Evolutionary conservation across 192 early-diverging fungal species (phyloP).

Genomic region (Martensiomyces pterosporus): DNA sequence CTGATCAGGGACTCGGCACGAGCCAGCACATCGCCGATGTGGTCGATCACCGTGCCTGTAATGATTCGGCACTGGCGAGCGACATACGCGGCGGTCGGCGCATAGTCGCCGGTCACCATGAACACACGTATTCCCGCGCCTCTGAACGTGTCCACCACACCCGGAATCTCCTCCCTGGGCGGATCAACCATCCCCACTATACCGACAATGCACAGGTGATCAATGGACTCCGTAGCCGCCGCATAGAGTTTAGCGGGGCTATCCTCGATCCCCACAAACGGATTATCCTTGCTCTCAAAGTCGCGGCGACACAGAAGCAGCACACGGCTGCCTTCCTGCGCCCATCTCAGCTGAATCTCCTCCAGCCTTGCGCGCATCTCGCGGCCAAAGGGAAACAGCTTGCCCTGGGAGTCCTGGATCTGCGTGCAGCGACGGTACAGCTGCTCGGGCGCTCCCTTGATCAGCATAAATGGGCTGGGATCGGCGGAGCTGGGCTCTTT

Average conservation of each 20-base stretch:
- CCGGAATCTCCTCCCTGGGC: constrained; percentile 68
- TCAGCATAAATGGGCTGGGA: constrained; percentile 43
- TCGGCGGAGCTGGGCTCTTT: constrained; percentile 17
- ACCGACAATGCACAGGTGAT: constrained; percentile 64
- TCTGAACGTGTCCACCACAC: constrained; percentile 57
- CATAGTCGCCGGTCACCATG: constrained; percentile 85
- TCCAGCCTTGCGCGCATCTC: constrained; percentile 23
- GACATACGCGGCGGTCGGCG: constrained; percentile 73
- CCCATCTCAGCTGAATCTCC: constrained; percentile 53
- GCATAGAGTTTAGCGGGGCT: constrained; percentile 23
- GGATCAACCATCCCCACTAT: constrained; percentile 80
- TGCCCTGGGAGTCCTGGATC: constrained; percentile 40
- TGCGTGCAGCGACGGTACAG: constrained; percentile 54
- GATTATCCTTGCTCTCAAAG: constrained; percentile 21
- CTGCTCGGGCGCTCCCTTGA: constrained; percentile 81
- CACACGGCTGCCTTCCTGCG: constrained; percentile 56
- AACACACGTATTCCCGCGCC: constrained; percentile 68
- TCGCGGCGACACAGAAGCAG: constrained; percentile 45
- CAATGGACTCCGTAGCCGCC: constrained; percentile 20
- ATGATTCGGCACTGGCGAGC: constrained; percentile 76
- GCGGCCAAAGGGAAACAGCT: constrained; percentile 34
- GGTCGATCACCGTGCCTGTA: constrained; percentile 27
- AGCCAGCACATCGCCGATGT: constrained; percentile 30
- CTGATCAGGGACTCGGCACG: constrained; percentile 1
- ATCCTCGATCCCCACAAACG: constrained; percentile 43